Base-by-base conservation (phyloP, 2,329 filamentous ascomycete genomes). In the Aphanocladium album region DNA sequence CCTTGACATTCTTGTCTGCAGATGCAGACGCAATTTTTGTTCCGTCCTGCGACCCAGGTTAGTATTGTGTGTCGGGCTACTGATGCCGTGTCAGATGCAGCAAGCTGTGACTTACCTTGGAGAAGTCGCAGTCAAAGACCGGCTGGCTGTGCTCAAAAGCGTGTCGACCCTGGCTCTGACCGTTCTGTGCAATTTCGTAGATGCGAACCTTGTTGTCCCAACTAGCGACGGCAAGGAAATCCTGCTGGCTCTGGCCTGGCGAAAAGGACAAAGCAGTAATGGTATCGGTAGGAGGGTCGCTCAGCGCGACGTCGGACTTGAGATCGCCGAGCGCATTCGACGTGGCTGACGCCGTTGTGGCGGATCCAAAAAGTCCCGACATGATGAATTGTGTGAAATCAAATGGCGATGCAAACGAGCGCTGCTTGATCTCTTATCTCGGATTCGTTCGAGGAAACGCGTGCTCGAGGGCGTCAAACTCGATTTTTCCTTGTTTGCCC, bases 161-260 rank as follows among this genome's bases (percentile, higher is more conserved):
- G 64, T 91, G 91, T 70, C 93, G 93, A 54, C 91, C 92, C 72
- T 91, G 86, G 70, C 89, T 93, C 71, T 89, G 84, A 47, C 92
- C 91, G 66, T 86, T 86, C 60, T 77, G 77, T 65, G 88, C 86
- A 72, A 98, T 91, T 75, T 98, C 91, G 78, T 98, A 99, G 72
- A 99, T 93, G 71, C 93, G 89, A 64, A 98, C 91, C 74, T 96
- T 96, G 80, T 96, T 96, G 77, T 99, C 95, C 95, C 95, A 99
- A 68, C 91, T 96, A 52, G 91, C 81, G 39, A 97, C 90, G 25
- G 93, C 92, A 19, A 99, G 82, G 72, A 96, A 89, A 69, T 98
- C 91, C 70, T 73, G 72, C 50, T 69, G 74, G 69, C 72, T 80
- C 70, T 63, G 77, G 70, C 70, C 81, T 70, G 89, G 86, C 16